Percentiles rank a stretch among this genome's conserved stretches.
phyloP scores from a whole-genome alignment of 495 filamentous ascomycete species.

The Astrothelium macrocarpum region DNA sequence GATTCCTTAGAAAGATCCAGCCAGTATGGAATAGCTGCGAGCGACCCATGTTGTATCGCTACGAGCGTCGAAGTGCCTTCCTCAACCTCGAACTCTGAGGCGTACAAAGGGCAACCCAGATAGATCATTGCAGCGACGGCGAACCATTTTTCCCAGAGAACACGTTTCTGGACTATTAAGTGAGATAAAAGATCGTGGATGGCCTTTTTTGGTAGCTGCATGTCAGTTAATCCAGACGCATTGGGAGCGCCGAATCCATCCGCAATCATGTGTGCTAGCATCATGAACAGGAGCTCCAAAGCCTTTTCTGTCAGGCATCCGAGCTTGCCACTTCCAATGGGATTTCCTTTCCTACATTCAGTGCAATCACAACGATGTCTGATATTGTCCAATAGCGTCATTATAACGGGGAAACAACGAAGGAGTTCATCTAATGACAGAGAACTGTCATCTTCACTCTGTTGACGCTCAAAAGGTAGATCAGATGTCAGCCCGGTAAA shows the following conservation, averaged over 20 bases:
- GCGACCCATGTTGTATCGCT: not conserved
- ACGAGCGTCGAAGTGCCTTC: too few relatives aligned
- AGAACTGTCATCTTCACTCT: too few relatives aligned
- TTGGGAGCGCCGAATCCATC: not conserved
- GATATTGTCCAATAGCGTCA: not conserved
- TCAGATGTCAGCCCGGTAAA: too few relatives aligned
- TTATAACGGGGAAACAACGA: not conserved
- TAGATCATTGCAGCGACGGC: not conserved
- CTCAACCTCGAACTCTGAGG: not conserved
- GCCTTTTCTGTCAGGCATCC: not conserved
- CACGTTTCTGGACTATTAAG: not conserved
- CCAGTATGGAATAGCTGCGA: not conserved
- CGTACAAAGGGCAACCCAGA: not conserved
- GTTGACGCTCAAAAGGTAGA: too few relatives aligned
- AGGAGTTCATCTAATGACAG: too few relatives aligned
- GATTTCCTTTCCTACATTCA: not conserved
- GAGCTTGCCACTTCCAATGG: not conserved
- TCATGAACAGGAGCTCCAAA: not conserved
- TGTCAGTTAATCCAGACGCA: not conserved
- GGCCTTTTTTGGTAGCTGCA: not conserved
- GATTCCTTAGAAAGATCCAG: not conserved
- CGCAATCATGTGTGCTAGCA: not conserved
- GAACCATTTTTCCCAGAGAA: not conserved
- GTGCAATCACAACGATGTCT: not conserved
- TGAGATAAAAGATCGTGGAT: not conserved